Conservation (phyloP, 2,329 filamentous ascomycete genomes). For the Zymoseptoria crescenta region DNA sequence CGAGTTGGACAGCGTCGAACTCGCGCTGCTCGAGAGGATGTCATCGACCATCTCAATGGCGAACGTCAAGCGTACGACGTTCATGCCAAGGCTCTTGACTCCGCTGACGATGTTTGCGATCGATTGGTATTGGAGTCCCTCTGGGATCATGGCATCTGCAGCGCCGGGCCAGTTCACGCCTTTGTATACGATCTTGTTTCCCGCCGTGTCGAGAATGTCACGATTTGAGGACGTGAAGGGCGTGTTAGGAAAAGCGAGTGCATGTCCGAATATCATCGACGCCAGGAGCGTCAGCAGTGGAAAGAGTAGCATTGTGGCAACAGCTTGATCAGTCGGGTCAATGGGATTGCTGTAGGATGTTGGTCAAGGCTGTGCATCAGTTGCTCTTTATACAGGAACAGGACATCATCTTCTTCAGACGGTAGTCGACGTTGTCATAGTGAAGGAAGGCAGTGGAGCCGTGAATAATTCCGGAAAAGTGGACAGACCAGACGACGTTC, state of each 20-base stretch:
- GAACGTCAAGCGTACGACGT: constrained; percentile 55
- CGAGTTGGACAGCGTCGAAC: constrained; percentile 10
- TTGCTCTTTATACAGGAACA: background rate
- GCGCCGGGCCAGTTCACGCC: constrained; percentile 49
- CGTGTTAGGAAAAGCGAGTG: background rate
- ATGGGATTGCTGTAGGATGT: background rate
- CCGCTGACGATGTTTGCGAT: constrained; percentile 45
- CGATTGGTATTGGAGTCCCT: constrained; percentile 56
- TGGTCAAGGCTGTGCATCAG: background rate
- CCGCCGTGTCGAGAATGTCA: constrained; percentile 29
- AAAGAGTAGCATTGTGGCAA: background rate
- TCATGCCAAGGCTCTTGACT: constrained; percentile 53
- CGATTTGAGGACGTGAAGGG: constrained; percentile 23
- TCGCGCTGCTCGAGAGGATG: constrained; percentile 1
- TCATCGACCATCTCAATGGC: constrained; percentile 42
- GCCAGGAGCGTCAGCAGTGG: background rate
- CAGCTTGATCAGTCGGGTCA: background rate
- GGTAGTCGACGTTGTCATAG: background rate
- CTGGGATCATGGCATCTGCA: constrained; percentile 55
- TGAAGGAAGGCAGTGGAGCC: background rate
- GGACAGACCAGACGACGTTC: background rate
- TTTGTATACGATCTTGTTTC: constrained; percentile 37
- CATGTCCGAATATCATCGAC: background rate
- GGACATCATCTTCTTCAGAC: background rate
- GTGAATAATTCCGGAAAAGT: background rate